Evolutionary conservation across 345 rosid species (phyloP), one percentile per base, ranked within the genome.

Genomic region (Boechera divaricarpa): DNA sequence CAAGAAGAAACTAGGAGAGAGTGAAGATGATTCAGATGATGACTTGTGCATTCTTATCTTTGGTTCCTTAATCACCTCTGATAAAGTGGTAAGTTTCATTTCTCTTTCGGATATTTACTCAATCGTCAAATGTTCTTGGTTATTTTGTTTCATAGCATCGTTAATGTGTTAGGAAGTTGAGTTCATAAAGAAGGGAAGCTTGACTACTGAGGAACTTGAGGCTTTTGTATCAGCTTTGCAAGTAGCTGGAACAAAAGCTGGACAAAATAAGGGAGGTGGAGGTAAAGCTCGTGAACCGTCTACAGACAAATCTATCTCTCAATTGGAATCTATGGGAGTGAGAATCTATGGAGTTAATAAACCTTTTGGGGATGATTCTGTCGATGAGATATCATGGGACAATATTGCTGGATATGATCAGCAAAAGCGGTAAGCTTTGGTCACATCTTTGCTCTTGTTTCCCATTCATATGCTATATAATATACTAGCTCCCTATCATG

Each of bases 351-450:
- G 98, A 55, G 84, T 91, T 79, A 75, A 87, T 74, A 83, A 81
- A 69, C 81, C 91, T 62, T 83, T 44, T 61, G 33, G 64, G 48
- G 82, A 84, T 67, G 82, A 86, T 70, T 58, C 86, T n/a, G 66
- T 67, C 4, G 59, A 48, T 61, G 91, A 86, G 65, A 85, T 95
- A 78, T 88, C 89, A 28, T 92, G 99, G 98, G 94, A 92, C 59
- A 88, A 86, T 78, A 88, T 95, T 79, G 93, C 96, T 69, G 99
- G 99, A 21, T 90, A 92, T 79, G 88, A 92, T 78, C 86, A 89
- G 63, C 98, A 95, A 80, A 95, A 95, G 73, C 71, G 79, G 84
- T 76, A 76, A 71, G 70, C 33, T 67, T 67, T 53, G 36, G 41
- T 67, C 10, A 68, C 28, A 53, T 79, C 18, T 67, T 59, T 39